Evolutionary conservation across 345 rosid species (phyloP), one percentile per base, ranked within the genome.

Genomic region (Boechera stricta): DNA sequence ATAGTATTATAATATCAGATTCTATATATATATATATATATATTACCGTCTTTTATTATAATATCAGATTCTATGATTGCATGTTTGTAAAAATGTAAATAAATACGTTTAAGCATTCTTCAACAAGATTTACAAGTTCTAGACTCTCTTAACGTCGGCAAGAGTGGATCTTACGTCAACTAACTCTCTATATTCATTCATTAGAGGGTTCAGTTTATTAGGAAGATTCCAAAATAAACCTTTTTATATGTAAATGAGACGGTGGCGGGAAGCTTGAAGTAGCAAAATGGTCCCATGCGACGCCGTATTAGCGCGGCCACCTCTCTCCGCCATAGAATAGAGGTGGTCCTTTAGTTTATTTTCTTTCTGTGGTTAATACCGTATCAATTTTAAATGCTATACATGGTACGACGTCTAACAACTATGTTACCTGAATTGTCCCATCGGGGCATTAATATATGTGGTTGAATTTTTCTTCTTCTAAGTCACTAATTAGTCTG

Each of bases 191-290:
- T 9, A 6, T 33, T 2, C 4, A 36, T 36, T 4, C 11, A 10
- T 33, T 48, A 10, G 67, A 33, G 51, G 49, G 3, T 39, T 62
- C 21, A 16, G 32, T 59, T 69, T 10, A 35, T 15, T 29, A 44
- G 29, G 67, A 77, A 48, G 54, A 57, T 57, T 71, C 59, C 67
- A 71, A 56, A 38, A 71, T 24, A 64, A 64, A 56, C 54, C 39
- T 38, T 64, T 77, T 32, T 55, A 6, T 65, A 5, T 65, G 26
- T 15, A 15, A 26, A 48, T 16, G 28, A 70, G 67, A 64, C 47
- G 54, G 72, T 71, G 81, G 81, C 54, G 11, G 45, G 76, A 77
- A 71, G 67, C 76, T 71, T 31, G 70, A 56, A 65, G 77, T 35
- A 26, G 76, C 41, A 64, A 64, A 69, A 38, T 72, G 77, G 81